Evolutionary conservation across 2,329 filamentous ascomycete genomes (phyloP).

Genomic region (Neofusicoccum cordaticola): DNA sequence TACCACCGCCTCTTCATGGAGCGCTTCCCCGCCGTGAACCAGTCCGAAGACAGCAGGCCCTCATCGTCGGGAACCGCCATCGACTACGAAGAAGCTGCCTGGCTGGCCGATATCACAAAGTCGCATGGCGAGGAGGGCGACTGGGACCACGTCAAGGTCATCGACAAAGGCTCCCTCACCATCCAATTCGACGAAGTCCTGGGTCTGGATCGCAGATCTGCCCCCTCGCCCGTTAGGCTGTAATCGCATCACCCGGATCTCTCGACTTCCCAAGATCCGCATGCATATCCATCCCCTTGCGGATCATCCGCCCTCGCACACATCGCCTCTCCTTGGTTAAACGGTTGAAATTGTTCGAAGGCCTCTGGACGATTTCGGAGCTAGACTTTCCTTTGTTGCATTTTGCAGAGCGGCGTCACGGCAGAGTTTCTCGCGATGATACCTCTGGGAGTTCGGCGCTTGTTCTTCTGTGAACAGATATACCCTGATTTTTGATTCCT

Average conservation of each 20-base stretch:
- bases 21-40: conserved; percentile 31
- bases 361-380: neutral
- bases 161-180: conserved; percentile 34
- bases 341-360: neutral
- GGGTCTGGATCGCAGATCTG: conserved; percentile 22
- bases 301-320: neutral
- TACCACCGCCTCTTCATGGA: conserved; percentile 43
- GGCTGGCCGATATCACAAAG: conserved; percentile 29
- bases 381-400: conserved; percentile 9
- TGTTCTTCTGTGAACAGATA: neutral
- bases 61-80: conserved; percentile 15
- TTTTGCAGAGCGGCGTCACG: neutral
- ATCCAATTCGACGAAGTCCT: conserved; percentile 36
- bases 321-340: neutral
- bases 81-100: conserved; percentile 18
- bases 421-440: neutral
- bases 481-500: neutral
- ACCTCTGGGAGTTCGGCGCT: neutral
- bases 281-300: neutral
- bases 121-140: conserved; percentile 26
- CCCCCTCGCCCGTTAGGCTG: conserved; percentile 11
- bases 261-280: neutral
- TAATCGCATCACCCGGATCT: neutral
- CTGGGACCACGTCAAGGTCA: conserved; percentile 31
- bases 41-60: conserved; percentile 15